Base-by-base conservation (phyloP, 2,329 filamentous ascomycete species). In the Cytospora leucostoma region DNA sequence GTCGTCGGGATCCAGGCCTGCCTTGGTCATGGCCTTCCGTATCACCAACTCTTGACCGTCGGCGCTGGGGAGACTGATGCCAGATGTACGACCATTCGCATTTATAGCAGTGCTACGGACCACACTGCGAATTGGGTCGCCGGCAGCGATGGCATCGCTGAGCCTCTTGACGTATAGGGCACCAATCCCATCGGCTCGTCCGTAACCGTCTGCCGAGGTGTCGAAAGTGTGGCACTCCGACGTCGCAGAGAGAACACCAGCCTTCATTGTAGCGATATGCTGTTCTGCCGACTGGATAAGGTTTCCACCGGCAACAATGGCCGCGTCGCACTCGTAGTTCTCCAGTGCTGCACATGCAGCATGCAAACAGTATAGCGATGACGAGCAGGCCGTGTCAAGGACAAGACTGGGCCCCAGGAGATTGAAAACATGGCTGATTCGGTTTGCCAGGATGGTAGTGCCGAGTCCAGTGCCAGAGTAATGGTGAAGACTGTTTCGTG, bases 181-280 rank as follows among this genome's bases (percentile, higher is more conserved):
- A 0, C 79, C 77, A 15, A 84, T 72, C 0, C 83, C 83, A 56
- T 87, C 84, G 8, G 80, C 81, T 76, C 81, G 74, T 0, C 74
- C 79, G 67, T 83, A 85, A 0, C 82, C 83, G 61, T 79, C 74
- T 2, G 77, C 82, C 32, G 68, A 68, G 3, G 68, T 65, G 65
- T 80, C 81, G 68, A 74, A 81, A 21, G 70, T 70, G 49, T 71
- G 52, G 5, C 35, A 61, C 47, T 37, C 70, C 50, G 70, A 67
- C 40, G 56, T 50, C 13, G 66, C 66, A 11, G 56, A 59, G 7
- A 66, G 62, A 13, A 66, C 62, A n/a, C 59, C 70, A 3, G 50
- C 54, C n/a, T 34, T 32, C 56, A 59, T 56, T 12, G 72, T 71
- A 3, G 38, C 38, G 5, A 44, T 44, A n/a, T 44, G 38, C n/a